These are phyloP conservation scores for Glycine latifolia DNA, from an alignment of 306 rosid species.

Conservation along the genomic window DNA sequence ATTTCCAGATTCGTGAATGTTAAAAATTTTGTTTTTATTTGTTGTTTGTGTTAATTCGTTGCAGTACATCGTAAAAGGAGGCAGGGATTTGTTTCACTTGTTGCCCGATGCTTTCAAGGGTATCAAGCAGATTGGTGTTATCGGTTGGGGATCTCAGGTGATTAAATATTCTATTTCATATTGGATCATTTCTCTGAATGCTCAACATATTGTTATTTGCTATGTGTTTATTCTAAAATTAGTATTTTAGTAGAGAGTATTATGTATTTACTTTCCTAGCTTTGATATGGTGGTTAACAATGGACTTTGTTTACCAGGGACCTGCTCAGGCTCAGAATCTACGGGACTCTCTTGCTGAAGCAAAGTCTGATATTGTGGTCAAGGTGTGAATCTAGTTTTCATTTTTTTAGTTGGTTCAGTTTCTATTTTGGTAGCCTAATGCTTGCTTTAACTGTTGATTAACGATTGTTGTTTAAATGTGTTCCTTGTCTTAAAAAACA, in stretches of 20 bases:
- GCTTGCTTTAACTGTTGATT: constrained; percentile 3
- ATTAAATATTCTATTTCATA: background rate
- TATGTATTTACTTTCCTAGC: background rate
- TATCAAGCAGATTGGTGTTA: constrained; percentile 94
- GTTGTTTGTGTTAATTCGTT: background rate
- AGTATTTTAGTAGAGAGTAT: background rate
- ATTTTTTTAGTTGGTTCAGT: background rate
- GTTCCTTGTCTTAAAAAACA: constrained; percentile 29
- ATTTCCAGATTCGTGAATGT: constrained; percentile 6
- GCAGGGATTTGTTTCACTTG: constrained; percentile 87
- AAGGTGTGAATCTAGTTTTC: constrained; percentile 64
- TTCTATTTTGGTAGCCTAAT: background rate
- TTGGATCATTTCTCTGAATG: too few relatives aligned
- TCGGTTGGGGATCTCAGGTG: constrained; percentile 99
- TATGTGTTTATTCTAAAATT: background rate
- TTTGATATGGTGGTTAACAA: background rate
- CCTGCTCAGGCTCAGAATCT: constrained; percentile 99
- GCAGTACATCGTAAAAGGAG: constrained; percentile 89
- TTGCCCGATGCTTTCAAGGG: constrained; percentile 94
- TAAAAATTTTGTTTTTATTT: background rate
- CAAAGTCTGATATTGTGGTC: constrained; percentile 87
- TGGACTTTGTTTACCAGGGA: constrained; percentile 61
- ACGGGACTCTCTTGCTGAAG: constrained; percentile 87
- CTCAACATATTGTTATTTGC: too few relatives aligned
- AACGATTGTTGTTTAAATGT: background rate